Percentiles rank a stretch among this genome's conserved stretches.
Evolutionary conservation across 441 rosid species (phyloP).

Genomic region (Adansonia rubrostipa): DNA sequence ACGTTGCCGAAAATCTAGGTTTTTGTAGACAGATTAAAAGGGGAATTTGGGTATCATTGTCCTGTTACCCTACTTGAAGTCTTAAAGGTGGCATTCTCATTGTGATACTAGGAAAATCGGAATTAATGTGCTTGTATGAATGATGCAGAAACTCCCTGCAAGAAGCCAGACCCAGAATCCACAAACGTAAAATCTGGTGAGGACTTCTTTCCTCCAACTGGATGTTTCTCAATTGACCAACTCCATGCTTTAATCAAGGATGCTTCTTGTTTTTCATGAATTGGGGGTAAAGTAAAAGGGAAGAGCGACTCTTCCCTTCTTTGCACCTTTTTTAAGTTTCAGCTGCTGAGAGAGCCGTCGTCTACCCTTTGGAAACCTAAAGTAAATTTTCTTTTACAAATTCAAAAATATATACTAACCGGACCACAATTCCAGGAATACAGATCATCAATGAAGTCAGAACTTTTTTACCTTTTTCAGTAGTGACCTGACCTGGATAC

Average conservation of each 20-base stretch:
- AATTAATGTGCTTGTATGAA: no score
- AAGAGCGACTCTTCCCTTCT: no score
- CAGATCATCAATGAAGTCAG: background rate
- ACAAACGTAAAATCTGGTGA: background rate
- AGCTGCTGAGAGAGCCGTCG: no score
- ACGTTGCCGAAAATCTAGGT: background rate
- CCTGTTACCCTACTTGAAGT: background rate
- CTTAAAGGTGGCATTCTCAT: background rate
- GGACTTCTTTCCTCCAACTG: background rate
- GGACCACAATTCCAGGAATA: slow-evolving; percentile 16
- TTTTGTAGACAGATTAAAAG: background rate
- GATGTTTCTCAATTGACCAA: background rate
- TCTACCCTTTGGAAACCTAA: no score
- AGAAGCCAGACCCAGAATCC: background rate
- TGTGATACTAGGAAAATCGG: background rate
- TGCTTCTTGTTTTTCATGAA: background rate
- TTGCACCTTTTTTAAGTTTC: no score
- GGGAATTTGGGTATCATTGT: background rate
- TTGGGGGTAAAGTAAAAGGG: no score
- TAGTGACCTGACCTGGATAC: background rate
- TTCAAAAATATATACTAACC: background rate
- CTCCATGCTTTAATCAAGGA: background rate
- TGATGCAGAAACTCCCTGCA: slow-evolving; percentile 21
- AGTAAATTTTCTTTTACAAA: background rate
- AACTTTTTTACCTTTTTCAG: background rate